Evolutionary conservation across 169 alveolate genomes (phyloP), one percentile per base, ranked within the genome.

Genomic region (Blepharisma undulans): DNA sequence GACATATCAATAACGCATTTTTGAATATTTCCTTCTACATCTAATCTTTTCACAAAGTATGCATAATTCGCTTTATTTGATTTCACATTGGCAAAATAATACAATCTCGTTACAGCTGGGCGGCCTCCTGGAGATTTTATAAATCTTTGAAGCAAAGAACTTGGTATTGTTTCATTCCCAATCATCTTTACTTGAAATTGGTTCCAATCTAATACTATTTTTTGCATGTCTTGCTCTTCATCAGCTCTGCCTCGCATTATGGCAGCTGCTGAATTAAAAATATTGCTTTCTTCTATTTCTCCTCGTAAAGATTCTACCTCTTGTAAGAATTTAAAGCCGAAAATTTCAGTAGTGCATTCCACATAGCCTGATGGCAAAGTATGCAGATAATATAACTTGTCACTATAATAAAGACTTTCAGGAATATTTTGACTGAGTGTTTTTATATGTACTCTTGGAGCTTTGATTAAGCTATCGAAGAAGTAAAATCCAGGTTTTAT

Each of bases 41-140:
- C 33, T 4, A 18, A 27, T 19, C 30, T 72, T 18, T n/a, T 36
- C 1, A 88, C 25, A 25, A 76, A 74, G 34, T 76, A 88, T 21
- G 92, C 92, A 76, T 32, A 88, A 32, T 88, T 88, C 30, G 92
- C 92, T 88, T 76, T 72, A 36, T 72, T 76, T 19, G 32, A 21
- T 34, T 88, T 88, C 25, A 25, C 33, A 48, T 76, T 21, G 2
- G 34, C 32, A 22, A n/a, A 33, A 59, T 88, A 88, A 10, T 76
- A n/a, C 22, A 88, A 34, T 22, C 92, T 34, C 6, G 92, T 76
- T 18, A 76, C 79, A 4, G 92, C n/a, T 29, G 92, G 87, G 32
- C 87, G 74, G n/a, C 85, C 85, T 27, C 92, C 92, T 30, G 92
- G 66, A 4, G 79, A 36, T 30, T 32, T 88, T 6, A 88, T 72